Base-by-base conservation (phyloP, 768 basidiomycete species). In the Tubosaeta sp. region DNA sequence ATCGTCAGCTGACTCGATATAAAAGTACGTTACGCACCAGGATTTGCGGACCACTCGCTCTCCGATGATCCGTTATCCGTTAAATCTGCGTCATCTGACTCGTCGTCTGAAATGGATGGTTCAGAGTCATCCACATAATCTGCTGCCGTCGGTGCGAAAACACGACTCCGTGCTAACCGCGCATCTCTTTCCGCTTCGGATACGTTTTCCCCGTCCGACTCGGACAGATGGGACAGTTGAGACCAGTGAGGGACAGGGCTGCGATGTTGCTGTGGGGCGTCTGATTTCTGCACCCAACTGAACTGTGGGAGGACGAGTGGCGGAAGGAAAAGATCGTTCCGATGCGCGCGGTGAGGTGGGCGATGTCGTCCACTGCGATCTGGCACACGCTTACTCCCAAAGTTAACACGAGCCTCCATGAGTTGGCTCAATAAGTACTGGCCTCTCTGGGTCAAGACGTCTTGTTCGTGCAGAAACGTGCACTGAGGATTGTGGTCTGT, bases 1-100 rank as follows among this genome's bases (percentile, higher is more conserved):
- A 50, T 42, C 29, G 17, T 72, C n/a, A 63, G 57, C 14, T 19
- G 13, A 33, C 3, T 46, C 6, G 16, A n/a, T n/a, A 32, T 13
- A 45, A 27, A 19, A 17, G 5, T 3, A 27, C n/a, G 26, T 3
- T 38, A 59, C 62, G 42, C 39, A 66, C 66, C 48, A 42, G 46
- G 75, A 77, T 46, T 72, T 70, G 64, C 72, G 72, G 79, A 75
- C 42, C 62, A 64, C 22, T 73, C 71, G 46, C 71, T 75, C 16
- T 67, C 68, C 17, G 60, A 69, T 10, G 71, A 68, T 43, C 52
- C 57, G 7, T 66, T 71, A 43, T 85, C 85, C 2, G 82, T 86
- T 45, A 87, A 62, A 60, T 85, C 86, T 22, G 81, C 83, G 56
- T 88, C 72, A 58, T 91, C 91, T 3, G 90, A 91, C 66, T 92